Evolutionary conservation across 1,139 yeast species (phyloP).

Genomic region (Candida sp.): DNA sequence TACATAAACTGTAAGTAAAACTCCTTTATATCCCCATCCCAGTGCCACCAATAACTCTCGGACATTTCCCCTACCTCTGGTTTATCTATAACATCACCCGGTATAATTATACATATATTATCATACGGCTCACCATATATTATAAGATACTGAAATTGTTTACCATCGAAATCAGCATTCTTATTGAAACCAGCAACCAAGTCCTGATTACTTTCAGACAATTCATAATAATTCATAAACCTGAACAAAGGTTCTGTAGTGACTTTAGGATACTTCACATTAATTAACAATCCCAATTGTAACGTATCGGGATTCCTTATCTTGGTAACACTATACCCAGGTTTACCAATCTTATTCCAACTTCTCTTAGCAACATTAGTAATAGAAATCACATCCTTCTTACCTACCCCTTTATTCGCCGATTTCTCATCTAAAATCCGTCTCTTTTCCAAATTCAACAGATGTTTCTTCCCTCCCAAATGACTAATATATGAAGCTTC

Average conservation of each 20-base stretch:
- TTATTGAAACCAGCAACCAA: slow-evolving; percentile 8
- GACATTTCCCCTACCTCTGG: slow-evolving; percentile 30
- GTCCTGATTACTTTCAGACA: slow-evolving; percentile 41
- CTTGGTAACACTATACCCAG: slow-evolving; percentile 65
- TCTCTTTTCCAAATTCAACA: slow-evolving; percentile 61
- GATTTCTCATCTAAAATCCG: slow-evolving; percentile 40
- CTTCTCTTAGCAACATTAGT: slow-evolving; percentile 40
- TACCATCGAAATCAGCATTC: slow-evolving; percentile 17
- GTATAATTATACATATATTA: slow-evolving; percentile 67
- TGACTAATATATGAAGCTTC: slow-evolving; percentile 81
- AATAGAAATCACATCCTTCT: slow-evolving; percentile 17
- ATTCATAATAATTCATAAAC: slow-evolving; percentile 74
- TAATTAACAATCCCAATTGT: slow-evolving; percentile 61
- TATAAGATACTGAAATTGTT: slow-evolving; percentile 58
- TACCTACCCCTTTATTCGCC: slow-evolving; percentile 10
- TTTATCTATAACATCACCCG: slow-evolving; percentile 52
- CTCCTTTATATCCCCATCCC: slow-evolving; percentile 67
- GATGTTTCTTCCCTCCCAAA: slow-evolving; percentile 77
- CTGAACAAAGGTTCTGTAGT: slow-evolving; percentile 59
- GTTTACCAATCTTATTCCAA: slow-evolving; percentile 67
- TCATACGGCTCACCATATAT: slow-evolving; percentile 85
- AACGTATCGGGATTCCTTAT: slow-evolving; percentile 57
- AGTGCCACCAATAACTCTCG: slow-evolving; percentile 62
- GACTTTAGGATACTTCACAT: slow-evolving; percentile 50
- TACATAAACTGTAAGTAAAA: slow-evolving; percentile 69